Evolutionary conservation across 306 rosid species (phyloP), one percentile per base, ranked within the genome.

Genomic region (Rubus idaeus): DNA sequence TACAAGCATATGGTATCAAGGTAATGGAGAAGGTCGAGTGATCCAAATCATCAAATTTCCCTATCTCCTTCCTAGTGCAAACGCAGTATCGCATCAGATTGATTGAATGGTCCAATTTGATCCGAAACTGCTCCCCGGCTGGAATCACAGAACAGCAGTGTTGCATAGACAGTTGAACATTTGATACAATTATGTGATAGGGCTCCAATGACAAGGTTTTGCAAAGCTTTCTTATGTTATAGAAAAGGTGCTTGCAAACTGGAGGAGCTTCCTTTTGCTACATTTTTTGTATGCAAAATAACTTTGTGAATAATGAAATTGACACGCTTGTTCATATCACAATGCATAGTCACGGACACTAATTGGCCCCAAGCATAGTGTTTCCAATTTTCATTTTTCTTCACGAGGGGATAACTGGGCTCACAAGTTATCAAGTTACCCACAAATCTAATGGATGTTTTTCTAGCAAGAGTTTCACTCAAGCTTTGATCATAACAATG

Each of bases 1-100:
- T 92, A 78, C 85, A 92, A 79, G 97, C 99, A 16, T 90, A 88
- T 77, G 99, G 99, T 26, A 86, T 95, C 92, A 90, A 89, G 88
- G 72, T 90, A 87, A 86, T 80, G 58, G 97, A 92, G 88, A 90
- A 87, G 86, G 80, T 51, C 2, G 96, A 92, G 83, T 89, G 72
- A 79, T 63, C 49, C 35, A 23, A 14, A 13, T 17, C 2, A 26
- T 44, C 68, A 35, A 30, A 3, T 39, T 16, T 18, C 56, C 68
- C 18, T 57, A 2, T 3, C 9, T 56, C 39, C 17, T 73, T 40
- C 76, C 40, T 55, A 30, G 1, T 70, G 8, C 26, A 30, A 14
- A 70, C 40, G n/a, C 57, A 30, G n/a, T 35, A 14, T 42, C 30
- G 7, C 30, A 57, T 47, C 14, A 12, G 46, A 41, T 60, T 60